A percentile compares a stretch with the other conserved stretches of the same genome.
Conservation (phyloP, 2,329 filamentous ascomycete genomes). For the Dothideomycetes sp. region DNA sequence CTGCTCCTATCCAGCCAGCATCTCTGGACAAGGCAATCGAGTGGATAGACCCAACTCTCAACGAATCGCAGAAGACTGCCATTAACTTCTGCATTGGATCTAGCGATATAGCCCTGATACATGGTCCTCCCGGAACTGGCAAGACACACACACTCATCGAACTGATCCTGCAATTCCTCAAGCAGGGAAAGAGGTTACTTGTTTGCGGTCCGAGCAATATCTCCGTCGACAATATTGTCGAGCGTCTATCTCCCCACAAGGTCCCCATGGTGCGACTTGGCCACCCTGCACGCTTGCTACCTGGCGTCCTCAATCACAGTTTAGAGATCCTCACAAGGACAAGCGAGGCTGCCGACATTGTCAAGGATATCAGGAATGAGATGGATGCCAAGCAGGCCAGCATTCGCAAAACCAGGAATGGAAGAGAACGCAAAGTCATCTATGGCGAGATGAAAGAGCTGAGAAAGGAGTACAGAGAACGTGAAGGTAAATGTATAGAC, state of each 20-base stretch:
- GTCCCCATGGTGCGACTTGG: constrained; percentile 82
- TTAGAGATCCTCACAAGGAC: constrained; percentile 84
- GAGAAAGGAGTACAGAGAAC: constrained; percentile 75
- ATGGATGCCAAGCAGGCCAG: constrained; percentile 88
- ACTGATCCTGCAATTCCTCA: constrained; percentile 80
- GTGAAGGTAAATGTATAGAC: constrained; percentile 71
- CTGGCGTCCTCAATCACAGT: constrained; percentile 78
- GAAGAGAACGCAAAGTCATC: constrained; percentile 66
- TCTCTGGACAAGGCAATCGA: constrained; percentile 36
- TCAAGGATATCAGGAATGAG: constrained; percentile 79
- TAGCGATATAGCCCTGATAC: constrained; percentile 75
- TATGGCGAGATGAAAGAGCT: constrained; percentile 79
- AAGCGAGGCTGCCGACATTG: constrained; percentile 79
- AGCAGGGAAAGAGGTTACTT: constrained; percentile 60
- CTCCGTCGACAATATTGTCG: constrained; percentile 95
- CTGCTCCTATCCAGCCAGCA: constrained; percentile 33
- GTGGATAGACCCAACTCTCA: constrained; percentile 46
- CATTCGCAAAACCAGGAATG: constrained; percentile 75
- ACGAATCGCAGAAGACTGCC: constrained; percentile 52
- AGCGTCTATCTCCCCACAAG: constrained; percentile 74
- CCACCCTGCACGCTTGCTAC: constrained; percentile 81
- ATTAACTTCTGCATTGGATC: constrained; percentile 74
- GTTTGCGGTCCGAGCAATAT: constrained; percentile 98
- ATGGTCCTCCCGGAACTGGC: constrained; percentile 89
- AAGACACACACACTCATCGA: constrained; percentile 97